Conservation (phyloP, 306 rosid genomes). For the Prunus campanulata region DNA sequence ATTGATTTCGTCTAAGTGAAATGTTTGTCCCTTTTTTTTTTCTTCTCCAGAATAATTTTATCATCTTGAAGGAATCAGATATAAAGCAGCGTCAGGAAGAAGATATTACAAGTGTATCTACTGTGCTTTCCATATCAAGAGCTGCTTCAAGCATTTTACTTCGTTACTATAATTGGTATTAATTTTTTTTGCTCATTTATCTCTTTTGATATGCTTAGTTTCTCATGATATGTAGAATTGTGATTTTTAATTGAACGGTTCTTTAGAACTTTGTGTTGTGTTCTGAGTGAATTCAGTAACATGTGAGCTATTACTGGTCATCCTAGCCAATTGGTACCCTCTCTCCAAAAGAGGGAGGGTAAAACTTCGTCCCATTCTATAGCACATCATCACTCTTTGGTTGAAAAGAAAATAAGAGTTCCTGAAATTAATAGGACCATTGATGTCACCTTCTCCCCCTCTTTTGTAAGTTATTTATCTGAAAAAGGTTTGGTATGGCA, state of each 20-base stretch:
- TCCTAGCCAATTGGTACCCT: neutral
- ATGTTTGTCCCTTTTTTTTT: neutral
- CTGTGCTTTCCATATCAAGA: conserved; percentile 56
- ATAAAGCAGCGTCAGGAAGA: conserved; percentile 59
- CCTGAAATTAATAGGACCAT: neutral
- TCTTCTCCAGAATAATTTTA: conserved; percentile 50
- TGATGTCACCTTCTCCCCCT: neutral
- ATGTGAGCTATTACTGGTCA: neutral
- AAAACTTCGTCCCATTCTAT: neutral
- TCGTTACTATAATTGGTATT: conserved; percentile 59
- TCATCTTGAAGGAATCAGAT: conserved; percentile 58
- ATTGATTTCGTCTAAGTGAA: neutral
- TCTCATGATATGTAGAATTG: neutral
- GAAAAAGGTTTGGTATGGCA: conserved; percentile 15
- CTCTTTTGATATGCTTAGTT: neutral
- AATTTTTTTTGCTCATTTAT: neutral
- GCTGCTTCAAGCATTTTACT: conserved; percentile 54
- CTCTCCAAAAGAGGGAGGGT: neutral
- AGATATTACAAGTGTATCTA: conserved; percentile 45
- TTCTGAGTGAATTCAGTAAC: neutral
- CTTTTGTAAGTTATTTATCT: neutral
- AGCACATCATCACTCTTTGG: neutral
- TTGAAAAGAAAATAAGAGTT: neutral
- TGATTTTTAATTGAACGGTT: neutral
- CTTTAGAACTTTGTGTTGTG: neutral